Percentiles rank a stretch among this genome's conserved stretches.
phyloP scores from a whole-genome alignment of 192 early-diverging fungal genomes.

The Neocallimastix lanati region DNA sequence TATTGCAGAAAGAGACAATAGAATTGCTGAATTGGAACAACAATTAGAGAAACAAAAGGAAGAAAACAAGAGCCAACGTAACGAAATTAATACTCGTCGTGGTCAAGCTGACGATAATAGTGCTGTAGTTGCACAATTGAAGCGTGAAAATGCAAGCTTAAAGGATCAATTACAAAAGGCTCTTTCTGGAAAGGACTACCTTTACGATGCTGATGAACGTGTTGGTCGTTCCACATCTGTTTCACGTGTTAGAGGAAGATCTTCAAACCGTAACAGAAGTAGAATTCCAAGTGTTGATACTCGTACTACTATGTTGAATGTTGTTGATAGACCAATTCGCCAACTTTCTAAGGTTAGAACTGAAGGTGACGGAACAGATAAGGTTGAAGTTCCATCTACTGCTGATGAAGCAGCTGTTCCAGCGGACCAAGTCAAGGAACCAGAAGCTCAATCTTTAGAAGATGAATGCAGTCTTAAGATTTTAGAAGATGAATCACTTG shows the following conservation, averaged over 20 bases:
- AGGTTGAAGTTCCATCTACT: not conserved
- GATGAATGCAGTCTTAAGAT: slow-evolving; percentile 2
- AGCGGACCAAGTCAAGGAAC: not conserved
- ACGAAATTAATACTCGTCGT: not conserved
- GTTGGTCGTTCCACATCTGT: not conserved
- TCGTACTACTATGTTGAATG: not conserved
- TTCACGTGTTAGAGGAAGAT: not conserved
- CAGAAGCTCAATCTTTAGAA: not conserved
- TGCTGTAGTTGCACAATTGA: not conserved
- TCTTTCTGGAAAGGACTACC: not conserved
- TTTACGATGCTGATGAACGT: not conserved
- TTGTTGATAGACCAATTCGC: not conserved
- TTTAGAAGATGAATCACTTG: slow-evolving; percentile 21
- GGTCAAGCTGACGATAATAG: not conserved
- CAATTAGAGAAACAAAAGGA: not conserved
- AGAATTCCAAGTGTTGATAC: not conserved
- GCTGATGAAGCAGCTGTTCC: not conserved
- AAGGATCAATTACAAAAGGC: not conserved
- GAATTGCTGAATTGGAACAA: not conserved
- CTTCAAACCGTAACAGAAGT: not conserved
- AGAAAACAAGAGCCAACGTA: not conserved
- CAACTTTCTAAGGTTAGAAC: not conserved
- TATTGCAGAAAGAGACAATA: not conserved
- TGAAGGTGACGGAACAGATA: not conserved
- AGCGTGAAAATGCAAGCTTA: not conserved